These are phyloP conservation scores for Coemansia sp. DNA, from an alignment of 192 early-diverging fungal species.

Conservation along the genomic window DNA sequence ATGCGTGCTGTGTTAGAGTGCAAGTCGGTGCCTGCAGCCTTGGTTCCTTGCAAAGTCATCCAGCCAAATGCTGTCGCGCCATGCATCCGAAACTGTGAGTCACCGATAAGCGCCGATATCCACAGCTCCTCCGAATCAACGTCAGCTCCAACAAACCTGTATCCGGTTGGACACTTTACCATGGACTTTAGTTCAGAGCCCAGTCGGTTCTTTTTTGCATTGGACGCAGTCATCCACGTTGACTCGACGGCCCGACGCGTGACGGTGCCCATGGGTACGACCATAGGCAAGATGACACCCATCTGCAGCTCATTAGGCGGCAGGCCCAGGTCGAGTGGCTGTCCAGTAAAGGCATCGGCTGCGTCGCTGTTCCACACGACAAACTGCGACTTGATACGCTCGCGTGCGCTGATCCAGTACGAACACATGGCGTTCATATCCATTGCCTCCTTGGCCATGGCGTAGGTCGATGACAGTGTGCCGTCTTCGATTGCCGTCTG, in stretches of 20 bases:
- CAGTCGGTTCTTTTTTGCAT: conserved; percentile 85
- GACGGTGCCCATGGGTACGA: conserved; percentile 94
- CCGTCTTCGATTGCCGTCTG: conserved; percentile 78
- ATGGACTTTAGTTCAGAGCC: conserved; percentile 94
- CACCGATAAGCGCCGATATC: conserved; percentile 93
- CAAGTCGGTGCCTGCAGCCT: conserved; percentile 84
- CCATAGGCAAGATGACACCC: conserved; percentile 89
- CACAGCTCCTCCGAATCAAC: conserved; percentile 97
- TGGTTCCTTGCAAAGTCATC: conserved; percentile 97
- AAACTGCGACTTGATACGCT: conserved; percentile 82
- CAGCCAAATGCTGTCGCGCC: conserved; percentile 94
- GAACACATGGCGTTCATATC: conserved; percentile 76
- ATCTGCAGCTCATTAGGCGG: background rate
- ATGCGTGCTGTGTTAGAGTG: conserved; percentile 92
- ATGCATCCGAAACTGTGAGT: conserved; percentile 90
- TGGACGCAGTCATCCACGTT: conserved; percentile 96
- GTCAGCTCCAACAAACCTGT: conserved; percentile 92
- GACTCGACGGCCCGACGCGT: conserved; percentile 90
- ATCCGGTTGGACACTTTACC: conserved; percentile 81
- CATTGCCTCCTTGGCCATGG: conserved; percentile 76
- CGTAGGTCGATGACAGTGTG: conserved; percentile 71
- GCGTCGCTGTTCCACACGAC: conserved; percentile 71
- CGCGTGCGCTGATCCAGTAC: conserved; percentile 90
- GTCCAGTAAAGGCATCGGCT: conserved; percentile 43
- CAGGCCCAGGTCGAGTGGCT: conserved; percentile 35